Evolutionary conservation across 176 grass and related monocot species (phyloP).

Genomic region (Urochloa ruziziensis): DNA sequence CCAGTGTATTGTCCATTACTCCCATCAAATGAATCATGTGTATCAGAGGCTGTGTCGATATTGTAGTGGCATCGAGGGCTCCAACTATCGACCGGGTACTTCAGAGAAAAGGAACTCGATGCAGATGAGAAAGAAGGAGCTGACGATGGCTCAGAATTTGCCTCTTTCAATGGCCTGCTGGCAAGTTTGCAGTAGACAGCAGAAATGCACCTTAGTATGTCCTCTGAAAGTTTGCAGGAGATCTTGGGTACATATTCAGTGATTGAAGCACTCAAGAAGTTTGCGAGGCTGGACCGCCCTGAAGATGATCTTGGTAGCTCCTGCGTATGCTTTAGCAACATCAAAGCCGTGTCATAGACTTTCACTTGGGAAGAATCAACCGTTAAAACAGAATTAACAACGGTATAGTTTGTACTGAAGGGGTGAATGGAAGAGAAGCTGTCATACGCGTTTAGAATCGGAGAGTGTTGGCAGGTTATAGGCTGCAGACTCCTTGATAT

Average conservation of each 20-base stretch:
- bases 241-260: slow-evolving; percentile 67
- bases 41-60: slow-evolving; percentile 31
- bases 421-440: not conserved
- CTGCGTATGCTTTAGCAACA: slow-evolving; percentile 37
- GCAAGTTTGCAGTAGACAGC: slow-evolving; percentile 81
- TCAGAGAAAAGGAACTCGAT: slow-evolving; percentile 66
- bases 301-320: slow-evolving; percentile 54
- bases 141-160: slow-evolving; percentile 38
- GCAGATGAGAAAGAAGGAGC: slow-evolving; percentile 66
- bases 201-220: slow-evolving; percentile 79
- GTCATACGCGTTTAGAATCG: slow-evolving; percentile 51
- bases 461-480: slow-evolving; percentile 46
- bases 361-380: not conserved
- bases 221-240: slow-evolving; percentile 85
- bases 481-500: slow-evolving; percentile 49
- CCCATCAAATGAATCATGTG: slow-evolving; percentile 34
- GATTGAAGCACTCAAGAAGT: slow-evolving; percentile 65
- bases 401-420: not conserved
- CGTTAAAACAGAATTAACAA: not conserved
- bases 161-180: slow-evolving; percentile 29
- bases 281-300: slow-evolving; percentile 67
- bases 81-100: slow-evolving; percentile 42
- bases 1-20: slow-evolving; percentile 43
- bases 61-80: slow-evolving; percentile 47
- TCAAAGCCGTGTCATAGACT: slow-evolving; percentile 22